These are phyloP conservation scores for Apiotrichum siamense DNA, from an alignment of 1,284 basidiomycete genomes.

Conservation along the genomic window DNA sequence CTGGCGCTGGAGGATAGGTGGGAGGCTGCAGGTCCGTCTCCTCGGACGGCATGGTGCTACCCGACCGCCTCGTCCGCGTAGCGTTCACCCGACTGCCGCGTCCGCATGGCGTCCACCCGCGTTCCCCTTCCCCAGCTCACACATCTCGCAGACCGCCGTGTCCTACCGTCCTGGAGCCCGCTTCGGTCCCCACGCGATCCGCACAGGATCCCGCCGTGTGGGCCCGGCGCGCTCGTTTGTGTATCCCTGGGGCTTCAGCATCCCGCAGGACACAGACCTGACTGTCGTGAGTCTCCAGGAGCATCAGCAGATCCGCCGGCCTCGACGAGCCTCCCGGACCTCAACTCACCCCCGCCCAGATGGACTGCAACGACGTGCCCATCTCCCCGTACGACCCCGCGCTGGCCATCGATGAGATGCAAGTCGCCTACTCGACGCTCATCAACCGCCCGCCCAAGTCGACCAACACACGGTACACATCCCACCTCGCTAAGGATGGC, in stretches of 20 bases:
- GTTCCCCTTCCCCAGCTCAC: no score
- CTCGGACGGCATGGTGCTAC: neutral
- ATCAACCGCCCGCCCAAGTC: constrained; percentile 12
- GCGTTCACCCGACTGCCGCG: neutral
- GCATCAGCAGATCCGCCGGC: no score
- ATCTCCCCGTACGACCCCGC: constrained; percentile 48
- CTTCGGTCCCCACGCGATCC: constrained; percentile 44
- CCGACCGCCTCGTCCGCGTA: neutral
- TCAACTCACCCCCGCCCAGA: constrained; percentile 15
- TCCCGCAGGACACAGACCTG: constrained; percentile 10
- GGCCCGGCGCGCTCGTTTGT: constrained; percentile 13
- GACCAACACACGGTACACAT: constrained; percentile 3
- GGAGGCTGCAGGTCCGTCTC: neutral
- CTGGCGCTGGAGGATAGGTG: no score
- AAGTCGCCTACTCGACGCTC: constrained; percentile 34
- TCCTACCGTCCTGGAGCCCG: constrained; percentile 34
- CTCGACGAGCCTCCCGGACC: neutral
- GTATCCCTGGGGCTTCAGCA: constrained; percentile 14
- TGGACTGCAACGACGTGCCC: constrained; percentile 48
- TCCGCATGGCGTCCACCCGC: neutral
- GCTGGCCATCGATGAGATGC: constrained; percentile 47
- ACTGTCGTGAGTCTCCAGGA: constrained; percentile 12
- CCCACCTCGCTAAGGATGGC: constrained; percentile 29
- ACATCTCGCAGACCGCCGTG: constrained; percentile 18
- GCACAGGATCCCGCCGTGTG: constrained; percentile 16